phyloP scores from a whole-genome alignment of 2,329 filamentous ascomycete species.

The Lecanosticta acicola region DNA sequence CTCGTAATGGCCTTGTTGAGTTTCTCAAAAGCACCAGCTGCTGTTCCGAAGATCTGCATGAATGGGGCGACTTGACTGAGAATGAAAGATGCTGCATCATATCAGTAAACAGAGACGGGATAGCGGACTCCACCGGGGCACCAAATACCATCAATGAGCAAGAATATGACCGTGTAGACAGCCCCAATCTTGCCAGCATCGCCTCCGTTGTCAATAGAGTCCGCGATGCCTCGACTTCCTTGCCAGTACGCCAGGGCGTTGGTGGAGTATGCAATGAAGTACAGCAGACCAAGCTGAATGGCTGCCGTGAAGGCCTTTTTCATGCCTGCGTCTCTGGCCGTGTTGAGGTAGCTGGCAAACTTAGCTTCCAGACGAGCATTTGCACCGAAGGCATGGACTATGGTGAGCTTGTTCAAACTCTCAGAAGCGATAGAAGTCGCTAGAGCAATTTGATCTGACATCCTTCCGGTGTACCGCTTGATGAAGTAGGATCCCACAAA shows the following conservation, averaged over 20 bases:
- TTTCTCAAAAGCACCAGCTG: conserved; percentile 52
- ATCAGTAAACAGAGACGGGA: not conserved
- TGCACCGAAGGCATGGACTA: conserved; percentile 47
- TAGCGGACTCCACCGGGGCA: not conserved
- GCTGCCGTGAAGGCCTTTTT: conserved; percentile 55
- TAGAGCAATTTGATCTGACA: conserved; percentile 50
- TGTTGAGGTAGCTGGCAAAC: conserved; percentile 50
- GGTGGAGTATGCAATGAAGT: conserved; percentile 62
- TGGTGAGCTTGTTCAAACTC: conserved; percentile 51
- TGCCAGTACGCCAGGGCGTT: conserved; percentile 66
- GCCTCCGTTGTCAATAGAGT: conserved; percentile 29
- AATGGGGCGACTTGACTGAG: conserved; percentile 44
- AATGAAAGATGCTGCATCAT: conserved; percentile 35
- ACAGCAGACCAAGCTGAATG: conserved; percentile 56
- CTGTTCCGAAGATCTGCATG: conserved; percentile 47
- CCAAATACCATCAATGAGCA: conserved; percentile 47
- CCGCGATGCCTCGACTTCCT: conserved; percentile 52
- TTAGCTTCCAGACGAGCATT: conserved; percentile 54
- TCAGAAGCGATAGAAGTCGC: conserved; percentile 61
- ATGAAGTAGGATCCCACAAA: conserved; percentile 52
- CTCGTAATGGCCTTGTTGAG: conserved; percentile 55
- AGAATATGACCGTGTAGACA: conserved; percentile 53
- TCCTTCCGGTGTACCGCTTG: conserved; percentile 46
- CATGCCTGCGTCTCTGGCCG: conserved; percentile 49
- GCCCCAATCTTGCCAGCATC: conserved; percentile 34